Evolutionary conservation across 306 rosid genomes (phyloP).

Genomic region (Corylus avellana): DNA sequence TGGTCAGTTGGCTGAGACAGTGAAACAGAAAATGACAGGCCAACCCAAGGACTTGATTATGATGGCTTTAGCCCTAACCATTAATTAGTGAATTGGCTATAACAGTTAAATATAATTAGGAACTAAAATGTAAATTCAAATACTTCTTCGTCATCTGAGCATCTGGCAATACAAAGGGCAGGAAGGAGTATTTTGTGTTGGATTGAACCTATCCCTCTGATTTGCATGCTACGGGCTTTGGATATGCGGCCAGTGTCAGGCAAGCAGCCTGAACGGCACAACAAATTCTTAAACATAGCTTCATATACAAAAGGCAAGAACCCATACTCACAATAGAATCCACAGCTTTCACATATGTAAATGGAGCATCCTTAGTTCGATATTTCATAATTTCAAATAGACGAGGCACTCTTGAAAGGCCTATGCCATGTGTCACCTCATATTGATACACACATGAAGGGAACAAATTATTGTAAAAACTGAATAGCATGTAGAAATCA

Average conservation of each 20-base stretch:
- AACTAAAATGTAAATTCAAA: not conserved
- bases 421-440: conserved; percentile 17
- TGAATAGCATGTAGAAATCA: conserved; percentile 29
- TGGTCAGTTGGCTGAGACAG: not conserved
- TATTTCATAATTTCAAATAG: conserved; percentile 20
- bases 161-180: no score
- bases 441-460: conserved; percentile 21
- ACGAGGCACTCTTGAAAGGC: conserved; percentile 11
- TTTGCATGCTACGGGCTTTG: no score
- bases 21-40: not conserved
- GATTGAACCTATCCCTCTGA: no score
- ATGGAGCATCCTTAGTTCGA: not conserved
- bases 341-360: not conserved
- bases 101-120: not conserved
- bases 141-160: not conserved
- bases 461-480: conserved; percentile 32
- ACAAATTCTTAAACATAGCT: no score
- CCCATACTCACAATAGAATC: not conserved
- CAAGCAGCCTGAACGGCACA: no score
- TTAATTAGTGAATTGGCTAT: not conserved
- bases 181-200: no score
- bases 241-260: no score
- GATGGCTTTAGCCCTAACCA: not conserved
- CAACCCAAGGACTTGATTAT: not conserved
- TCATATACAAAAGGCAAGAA: no score